Evolutionary conservation across 495 filamentous ascomycete species (phyloP), one percentile per base, ranked within the genome.

Genomic region (Xylaria flabelliformis): DNA sequence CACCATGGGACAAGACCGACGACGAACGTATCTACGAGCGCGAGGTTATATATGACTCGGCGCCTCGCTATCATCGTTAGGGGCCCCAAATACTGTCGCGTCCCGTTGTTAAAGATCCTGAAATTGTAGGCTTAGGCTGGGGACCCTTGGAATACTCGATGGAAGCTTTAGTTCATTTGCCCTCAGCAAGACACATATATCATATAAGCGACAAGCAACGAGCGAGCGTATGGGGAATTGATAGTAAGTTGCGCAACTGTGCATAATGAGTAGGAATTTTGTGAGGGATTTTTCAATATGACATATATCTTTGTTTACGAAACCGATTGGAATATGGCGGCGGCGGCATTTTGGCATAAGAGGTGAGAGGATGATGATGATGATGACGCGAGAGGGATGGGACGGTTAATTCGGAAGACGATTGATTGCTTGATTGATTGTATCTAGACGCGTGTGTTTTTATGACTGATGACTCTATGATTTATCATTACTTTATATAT

Each of bases 21-120:
- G 88, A 91, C 72, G 88, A 90, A 72, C 77, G 87, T n/a, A 79
- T 90, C 55, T 80, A 88, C 41, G 89, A 91, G 80, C 81, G 85
- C 15, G 89, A 90, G 78, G 80, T 90, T 36, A 79, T 89, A 44
- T 88, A 88, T 67, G 86, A 88, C 67, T 74, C 79, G 71, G 78
- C 80, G 29, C 39, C 58, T 61, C 77, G 81, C 15, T 48, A 77
- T 62, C 77, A 84, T 59, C 76, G 74, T 61, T 81, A 75, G 59
- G 59, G 64, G n/a, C 34, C 7, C 19, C 3, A 48, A 19, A 19
- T 34, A 13, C 29, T 6, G 17, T 26, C 32, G 15, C 15, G 44
- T 2, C n/a, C 44, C 4, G 26, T 29, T 15, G 12, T 55, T 66
- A 17, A 42, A 56, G 50, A 32, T 67, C 4, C 26, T 56, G 9